Conservation (phyloP, 805 yeast genomes). For the Pichia cabralensis region DNA sequence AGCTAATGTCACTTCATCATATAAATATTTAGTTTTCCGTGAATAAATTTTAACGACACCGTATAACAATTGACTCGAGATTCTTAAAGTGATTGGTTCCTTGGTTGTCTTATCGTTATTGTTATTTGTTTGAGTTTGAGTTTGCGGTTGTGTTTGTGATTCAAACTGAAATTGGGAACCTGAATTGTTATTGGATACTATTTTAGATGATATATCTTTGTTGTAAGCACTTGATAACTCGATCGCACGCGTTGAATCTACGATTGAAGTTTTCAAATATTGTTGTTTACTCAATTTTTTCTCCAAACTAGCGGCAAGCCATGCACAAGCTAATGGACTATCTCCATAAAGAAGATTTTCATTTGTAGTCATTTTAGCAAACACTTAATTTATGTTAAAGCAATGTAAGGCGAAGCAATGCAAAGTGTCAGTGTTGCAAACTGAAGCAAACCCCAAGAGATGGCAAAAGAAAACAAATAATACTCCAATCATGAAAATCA, state of each 20-base stretch:
- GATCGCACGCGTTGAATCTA: slow-evolving; percentile 57
- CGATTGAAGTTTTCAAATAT: slow-evolving; percentile 59
- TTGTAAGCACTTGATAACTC: slow-evolving; percentile 27
- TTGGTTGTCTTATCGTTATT: slow-evolving; percentile 10
- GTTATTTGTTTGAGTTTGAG: background rate
- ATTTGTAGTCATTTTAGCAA: too few relatives aligned
- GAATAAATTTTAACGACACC: slow-evolving; percentile 86
- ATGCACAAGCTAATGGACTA: slow-evolving; percentile 70
- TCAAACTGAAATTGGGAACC: slow-evolving; percentile 10
- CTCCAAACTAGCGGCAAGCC: slow-evolving; percentile 90
- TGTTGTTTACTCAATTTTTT: slow-evolving; percentile 65
- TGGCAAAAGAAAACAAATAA: too few relatives aligned
- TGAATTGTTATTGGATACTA: slow-evolving; percentile 1
- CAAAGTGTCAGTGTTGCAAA: too few relatives aligned
- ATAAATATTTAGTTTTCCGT: slow-evolving; percentile 69
- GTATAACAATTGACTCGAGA: slow-evolving; percentile 76
- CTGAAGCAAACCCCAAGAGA: too few relatives aligned
- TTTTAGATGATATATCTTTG: background rate
- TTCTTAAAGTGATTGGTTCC: slow-evolving; percentile 64
- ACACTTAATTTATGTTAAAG: too few relatives aligned
- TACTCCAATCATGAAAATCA: too few relatives aligned
- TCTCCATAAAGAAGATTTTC: slow-evolving; percentile 7
- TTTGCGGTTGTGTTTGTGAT: background rate
- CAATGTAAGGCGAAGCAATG: too few relatives aligned
- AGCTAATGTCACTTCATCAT: slow-evolving; percentile 78